Base-by-base conservation (phyloP, 2,329 filamentous ascomycete genomes). In the Stachybotrys chartarum region DNA sequence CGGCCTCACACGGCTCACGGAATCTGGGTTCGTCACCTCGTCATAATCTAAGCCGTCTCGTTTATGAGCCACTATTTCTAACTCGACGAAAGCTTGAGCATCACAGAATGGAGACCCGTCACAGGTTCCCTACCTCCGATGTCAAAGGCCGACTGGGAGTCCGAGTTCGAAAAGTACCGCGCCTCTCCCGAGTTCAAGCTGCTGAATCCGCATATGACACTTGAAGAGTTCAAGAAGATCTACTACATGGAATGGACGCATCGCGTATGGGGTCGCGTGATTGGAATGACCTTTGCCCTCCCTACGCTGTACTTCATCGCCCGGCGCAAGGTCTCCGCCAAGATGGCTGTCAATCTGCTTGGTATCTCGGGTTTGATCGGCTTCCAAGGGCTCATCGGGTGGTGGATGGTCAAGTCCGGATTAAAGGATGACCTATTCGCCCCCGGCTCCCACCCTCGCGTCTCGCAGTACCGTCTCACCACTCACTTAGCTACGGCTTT, bases 161-260 rank as follows among this genome's bases (percentile, higher is more conserved):
- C 86, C 60, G 94, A 97, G 67, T 99, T 97, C 75, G 78, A 85
- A 55, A 94, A 95, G 73, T 99, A 99, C 78, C 87, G 88, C 61
- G 84, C 88, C 48, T 96, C 91, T 18, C 94, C 94, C 59, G 94
- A 99, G 73, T 99, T 93, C 76, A 85, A 89, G 67, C 82, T 91
- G 59, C 81, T 99, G 63, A 99, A 99, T 75, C 88, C 92, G 35
- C 84, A 90, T 70, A 99, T 99, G 94, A 87, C 83, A 35, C 79
- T 99, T 55, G 82, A 86, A 56, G 94, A 99, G 70, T 99, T 97
- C 78, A 97, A 97, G 74, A 88, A 94, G 70, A 99, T 99, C 62
- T 99, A 97, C 81, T 99, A 88, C 72, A 97, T 97, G 94, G 94
- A 99, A 78, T 99, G 94, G 94, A 85, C 87, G 48, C 94, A 99